Base-by-base conservation (phyloP, 768 basidiomycete genomes). In the Pisolithus marmoratus region DNA sequence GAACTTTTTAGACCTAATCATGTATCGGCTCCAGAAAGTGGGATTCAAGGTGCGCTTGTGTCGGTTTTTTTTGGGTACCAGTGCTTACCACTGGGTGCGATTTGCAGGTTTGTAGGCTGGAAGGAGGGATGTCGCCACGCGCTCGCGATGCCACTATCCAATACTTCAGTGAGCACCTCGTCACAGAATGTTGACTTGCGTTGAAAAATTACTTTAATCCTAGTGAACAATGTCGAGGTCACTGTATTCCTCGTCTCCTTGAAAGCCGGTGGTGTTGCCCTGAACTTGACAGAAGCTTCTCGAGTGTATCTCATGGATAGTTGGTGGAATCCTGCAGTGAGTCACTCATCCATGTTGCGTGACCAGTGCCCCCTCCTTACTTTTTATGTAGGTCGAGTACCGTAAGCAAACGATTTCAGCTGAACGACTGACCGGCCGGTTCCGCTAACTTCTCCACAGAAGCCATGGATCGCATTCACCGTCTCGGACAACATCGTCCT, bases 281-380 rank as follows among this genome's bases (percentile, higher is more conserved):
- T 95, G 46, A 94, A 94, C 64, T 67, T 94, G 58, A 92, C 90
- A 0, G 90, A 91, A 66, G 94, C 94, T 0, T 92, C 90, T 31
- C 87, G 90, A 24, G 93, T 96, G 19, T 95, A 92, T 68, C 79
- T 96, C 61, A 95, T 97, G 93, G 95, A 95, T 65, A 90, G 87
- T 58, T 95, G 92, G 92, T 95, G 94, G 94, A 98, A 98, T 64
- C 94, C 94, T 7, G 93, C 93, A n/a, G 90, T 87, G 48, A 71
- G 51, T 53, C 47, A 19, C 37, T 27, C 29, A 27, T 27, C 41
- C 31, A 8, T 15, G 14, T 43, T 56, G 19, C 54, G 49, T 22
- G 38, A 22, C 47, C 34, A 34, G 29, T 34, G 1, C 34, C 14
- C 38, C 17, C n/a, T 43, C 15, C 24, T 50, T 11, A 38, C 29